Evolutionary conservation across 148 eudicot genomes (phyloP).

Genomic region (Fagopyrum esculentum): DNA sequence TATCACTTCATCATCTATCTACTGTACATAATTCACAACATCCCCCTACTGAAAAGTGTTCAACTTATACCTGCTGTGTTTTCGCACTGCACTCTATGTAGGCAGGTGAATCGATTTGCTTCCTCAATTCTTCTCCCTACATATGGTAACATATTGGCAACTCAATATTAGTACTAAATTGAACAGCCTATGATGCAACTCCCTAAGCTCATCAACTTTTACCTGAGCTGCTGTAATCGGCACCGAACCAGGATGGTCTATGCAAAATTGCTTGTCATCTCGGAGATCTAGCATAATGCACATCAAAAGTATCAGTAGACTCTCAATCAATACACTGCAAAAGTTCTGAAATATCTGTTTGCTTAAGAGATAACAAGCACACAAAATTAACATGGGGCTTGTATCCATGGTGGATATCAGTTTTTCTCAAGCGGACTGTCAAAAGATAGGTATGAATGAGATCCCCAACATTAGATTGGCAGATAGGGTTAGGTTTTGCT

Average conservation of each 20-base stretch:
- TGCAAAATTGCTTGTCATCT: slow-evolving; percentile 69
- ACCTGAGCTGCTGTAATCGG: slow-evolving; percentile 77
- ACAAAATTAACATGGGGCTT: not conserved
- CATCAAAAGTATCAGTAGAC: not conserved
- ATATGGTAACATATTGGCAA: slow-evolving; percentile 3
- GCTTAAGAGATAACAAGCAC: not conserved
- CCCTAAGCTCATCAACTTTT: not conserved
- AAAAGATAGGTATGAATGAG: not conserved
- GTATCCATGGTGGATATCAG: not conserved
- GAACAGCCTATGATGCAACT: not conserved
- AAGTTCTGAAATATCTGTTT: not conserved
- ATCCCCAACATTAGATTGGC: not conserved
- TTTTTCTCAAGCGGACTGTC: not conserved
- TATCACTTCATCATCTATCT: no score
- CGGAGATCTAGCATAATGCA: slow-evolving; percentile 47
- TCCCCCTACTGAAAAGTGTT: not conserved
- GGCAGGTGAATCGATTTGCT: slow-evolving; percentile 60
- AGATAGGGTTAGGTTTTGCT: not conserved
- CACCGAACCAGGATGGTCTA: slow-evolving; percentile 79
- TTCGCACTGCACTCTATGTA: slow-evolving; percentile 79
- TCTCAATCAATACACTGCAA: not conserved
- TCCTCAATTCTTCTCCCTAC: slow-evolving; percentile 70
- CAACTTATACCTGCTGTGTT: slow-evolving; percentile 51
- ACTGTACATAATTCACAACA: no score
- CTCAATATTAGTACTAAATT: not conserved